phyloP scores from a whole-genome alignment of 257 asterid genomes.

The Penstemon newberryi region DNA sequence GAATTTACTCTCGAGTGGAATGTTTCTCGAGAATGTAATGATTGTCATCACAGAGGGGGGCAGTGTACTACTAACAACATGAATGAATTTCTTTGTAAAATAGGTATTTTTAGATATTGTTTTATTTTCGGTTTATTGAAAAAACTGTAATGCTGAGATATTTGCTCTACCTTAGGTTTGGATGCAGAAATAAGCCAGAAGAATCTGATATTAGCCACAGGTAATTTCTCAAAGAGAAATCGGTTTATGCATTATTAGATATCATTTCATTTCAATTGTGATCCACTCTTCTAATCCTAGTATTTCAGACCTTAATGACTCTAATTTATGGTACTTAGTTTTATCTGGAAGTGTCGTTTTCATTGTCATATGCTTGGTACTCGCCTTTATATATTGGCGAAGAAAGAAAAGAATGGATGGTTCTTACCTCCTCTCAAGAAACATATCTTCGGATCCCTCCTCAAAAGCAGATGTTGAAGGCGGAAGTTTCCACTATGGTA shows the following conservation, averaged over 20 bases:
- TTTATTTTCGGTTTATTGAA: too few species aligned
- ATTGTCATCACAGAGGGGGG: conserved; percentile 36
- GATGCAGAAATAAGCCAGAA: conserved; percentile 12
- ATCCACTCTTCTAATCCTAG: neutral
- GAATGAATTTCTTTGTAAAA: conserved; percentile 22
- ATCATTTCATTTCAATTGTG: neutral
- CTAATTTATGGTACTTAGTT: conserved; percentile 32
- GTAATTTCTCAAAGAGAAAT: conserved; percentile 19
- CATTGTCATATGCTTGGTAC: conserved; percentile 17
- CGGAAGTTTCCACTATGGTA: conserved; percentile 35
- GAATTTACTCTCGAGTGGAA: conserved; percentile 33
- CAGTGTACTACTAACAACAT: conserved; percentile 10
- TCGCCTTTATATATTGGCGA: conserved; percentile 21
- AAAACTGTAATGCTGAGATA: too few species aligned
- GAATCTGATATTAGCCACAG: conserved; percentile 24
- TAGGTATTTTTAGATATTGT: conserved; percentile 16
- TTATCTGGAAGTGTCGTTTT: conserved; percentile 34
- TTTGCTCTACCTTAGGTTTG: neutral
- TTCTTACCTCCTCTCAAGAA: conserved; percentile 18
- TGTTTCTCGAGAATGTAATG: conserved; percentile 31
- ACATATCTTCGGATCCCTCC: conserved; percentile 21
- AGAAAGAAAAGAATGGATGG: conserved; percentile 25
- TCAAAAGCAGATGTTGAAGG: conserved; percentile 33
- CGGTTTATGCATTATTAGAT: neutral
- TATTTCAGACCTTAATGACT: conserved; percentile 9